Conservation (phyloP, 495 filamentous ascomycete species). For the Aspergillus ellipticus region DNA sequence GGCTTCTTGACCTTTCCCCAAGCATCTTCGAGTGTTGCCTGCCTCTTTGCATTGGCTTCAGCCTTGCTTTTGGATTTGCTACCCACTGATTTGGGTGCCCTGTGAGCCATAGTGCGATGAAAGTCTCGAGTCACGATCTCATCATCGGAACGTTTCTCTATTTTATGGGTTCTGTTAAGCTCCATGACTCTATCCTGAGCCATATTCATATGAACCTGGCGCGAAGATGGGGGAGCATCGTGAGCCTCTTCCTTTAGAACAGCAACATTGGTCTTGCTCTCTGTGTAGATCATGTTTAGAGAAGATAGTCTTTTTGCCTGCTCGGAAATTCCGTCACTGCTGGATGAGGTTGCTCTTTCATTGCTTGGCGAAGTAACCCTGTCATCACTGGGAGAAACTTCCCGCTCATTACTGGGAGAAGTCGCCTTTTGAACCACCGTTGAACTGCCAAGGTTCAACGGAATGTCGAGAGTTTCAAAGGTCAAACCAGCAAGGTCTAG, state of each 20-base stretch:
- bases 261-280: not conserved
- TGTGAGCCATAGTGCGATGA: constrained; percentile 25
- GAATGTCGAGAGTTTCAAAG: not conserved
- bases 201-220: not conserved
- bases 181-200: constrained; percentile 4
- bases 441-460: not conserved
- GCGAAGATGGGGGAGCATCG: not conserved
- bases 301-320: not conserved
- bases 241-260: not conserved
- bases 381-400: not conserved
- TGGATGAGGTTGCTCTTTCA: not conserved
- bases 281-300: not conserved
- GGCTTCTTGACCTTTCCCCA: constrained; percentile 20
- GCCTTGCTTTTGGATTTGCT: constrained; percentile 11
- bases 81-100: constrained; percentile 7
- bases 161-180: constrained; percentile 5
- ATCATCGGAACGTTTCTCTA: constrained; percentile 7
- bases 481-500: constrained; percentile 2
- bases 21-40: constrained; percentile 26
- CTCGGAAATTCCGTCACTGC: not conserved
- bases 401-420: not conserved
- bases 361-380: not conserved
- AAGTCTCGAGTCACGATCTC: constrained; percentile 17
- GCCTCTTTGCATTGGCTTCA: constrained; percentile 17
- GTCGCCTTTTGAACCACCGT: not conserved